Conservation (phyloP, 371 early-diverging fungal species). For the Mycotypha africana region DNA sequence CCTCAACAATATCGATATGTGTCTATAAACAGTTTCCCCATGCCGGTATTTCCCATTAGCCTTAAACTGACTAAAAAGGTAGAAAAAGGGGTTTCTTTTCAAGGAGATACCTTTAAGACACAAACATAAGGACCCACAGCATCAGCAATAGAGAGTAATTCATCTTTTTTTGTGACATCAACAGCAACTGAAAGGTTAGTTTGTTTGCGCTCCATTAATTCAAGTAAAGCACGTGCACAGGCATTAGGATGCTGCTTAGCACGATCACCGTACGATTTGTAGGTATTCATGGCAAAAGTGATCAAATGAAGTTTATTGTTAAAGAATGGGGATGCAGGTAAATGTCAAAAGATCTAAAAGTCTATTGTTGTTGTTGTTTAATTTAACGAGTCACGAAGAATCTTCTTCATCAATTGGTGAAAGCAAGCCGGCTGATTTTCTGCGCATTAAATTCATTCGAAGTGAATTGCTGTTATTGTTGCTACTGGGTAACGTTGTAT, state of each 20-base stretch:
- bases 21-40: too few relatives aligned
- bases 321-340: too few relatives aligned
- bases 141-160: constrained; percentile 84
- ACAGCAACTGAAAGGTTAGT: constrained; percentile 88
- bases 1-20: constrained; percentile 90
- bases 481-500: constrained; percentile 16
- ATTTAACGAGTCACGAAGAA: not conserved
- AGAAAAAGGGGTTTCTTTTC: too few relatives aligned
- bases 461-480: constrained; percentile 5
- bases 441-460: constrained; percentile 13
- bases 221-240: constrained; percentile 70
- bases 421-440: constrained; percentile 12
- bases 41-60: too few relatives aligned
- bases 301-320: not conserved
- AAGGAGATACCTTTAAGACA: constrained; percentile 72
- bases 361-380: too few relatives aligned
- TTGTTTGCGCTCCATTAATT: constrained; percentile 86
- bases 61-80: too few relatives aligned
- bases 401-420: constrained; percentile 27
- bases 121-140: constrained; percentile 90
- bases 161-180: constrained; percentile 84
- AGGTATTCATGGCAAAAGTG: constrained; percentile 39
- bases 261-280: constrained; percentile 52
- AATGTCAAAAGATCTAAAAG: too few relatives aligned
- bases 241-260: constrained; percentile 54